Percentiles rank a stretch among this genome's conserved stretches.
These are phyloP conservation scores for Guadua angustifolia DNA, from an alignment of 176 grass and related monocot species.

Conservation along the genomic window DNA sequence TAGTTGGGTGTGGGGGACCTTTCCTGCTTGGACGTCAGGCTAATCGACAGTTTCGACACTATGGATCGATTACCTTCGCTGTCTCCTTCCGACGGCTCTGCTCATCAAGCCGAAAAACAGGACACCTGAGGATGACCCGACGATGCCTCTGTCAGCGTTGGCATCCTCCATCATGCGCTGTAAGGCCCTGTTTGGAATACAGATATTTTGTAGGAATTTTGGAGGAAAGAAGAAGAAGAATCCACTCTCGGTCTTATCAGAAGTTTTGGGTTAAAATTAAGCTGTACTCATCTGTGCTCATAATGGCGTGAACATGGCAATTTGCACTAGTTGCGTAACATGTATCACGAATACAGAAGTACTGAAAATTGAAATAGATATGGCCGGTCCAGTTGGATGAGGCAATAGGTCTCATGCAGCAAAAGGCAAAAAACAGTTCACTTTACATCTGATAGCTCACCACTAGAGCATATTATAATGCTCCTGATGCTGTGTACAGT, in stretches of 20 bases:
- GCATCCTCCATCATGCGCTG: not conserved
- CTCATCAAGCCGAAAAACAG: not conserved
- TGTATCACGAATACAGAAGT: not conserved
- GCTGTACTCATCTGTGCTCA: not conserved
- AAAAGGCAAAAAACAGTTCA: not conserved
- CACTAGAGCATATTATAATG: not conserved
- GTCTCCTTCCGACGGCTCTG: not conserved
- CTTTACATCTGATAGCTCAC: not conserved
- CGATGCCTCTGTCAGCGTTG: not conserved
- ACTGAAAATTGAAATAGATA: not conserved
- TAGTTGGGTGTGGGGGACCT: not conserved
- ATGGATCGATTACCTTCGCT: not conserved
- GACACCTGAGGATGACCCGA: not conserved
- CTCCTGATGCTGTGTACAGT: slow-evolving; percentile 4
- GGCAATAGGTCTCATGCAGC: not conserved
- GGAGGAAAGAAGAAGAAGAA: not conserved
- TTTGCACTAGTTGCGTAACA: not conserved
- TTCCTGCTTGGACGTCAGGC: not conserved
- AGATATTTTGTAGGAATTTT: not conserved
- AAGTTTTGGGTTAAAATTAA: not conserved
- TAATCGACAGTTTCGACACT: not conserved
- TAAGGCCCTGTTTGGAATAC: not conserved
- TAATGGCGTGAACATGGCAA: not conserved
- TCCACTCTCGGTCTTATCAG: no score
- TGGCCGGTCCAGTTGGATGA: not conserved